Evolutionary conservation across 129 eudicot genomes (phyloP), one percentile per base, ranked within the genome.

Genomic region (Mikania micrantha): DNA sequence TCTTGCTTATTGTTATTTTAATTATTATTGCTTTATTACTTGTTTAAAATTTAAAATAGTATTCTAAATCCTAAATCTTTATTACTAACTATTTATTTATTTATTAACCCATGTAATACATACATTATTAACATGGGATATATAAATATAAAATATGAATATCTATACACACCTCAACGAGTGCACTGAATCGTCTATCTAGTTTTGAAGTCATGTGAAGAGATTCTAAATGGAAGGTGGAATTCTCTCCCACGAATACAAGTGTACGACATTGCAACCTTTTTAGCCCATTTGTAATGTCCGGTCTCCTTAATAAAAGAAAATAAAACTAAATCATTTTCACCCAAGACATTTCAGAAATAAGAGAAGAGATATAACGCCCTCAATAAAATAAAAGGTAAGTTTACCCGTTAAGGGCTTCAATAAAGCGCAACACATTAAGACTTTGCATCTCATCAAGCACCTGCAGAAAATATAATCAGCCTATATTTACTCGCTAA

Each of bases 181-280:
- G 71, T 45, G 98, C 98, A 66, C 85, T 91, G 77, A 75, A 85
- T 85, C 98, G 78, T 71, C 89, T 80, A 71, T 91, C 96, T 54
- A 91, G 85, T 63, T 88, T 91, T 38, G 98, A 88, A 3, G 90
- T 82, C 91, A 91, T 91, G 67, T 88, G 95, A 16, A 91, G 88
- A 53, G 96, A 82, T 60, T 88, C 98, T 13, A 47, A 70, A 71
- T 91, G 95, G 80, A 91, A 91, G 15, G 91, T 76, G 15, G 98
- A 91, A 59, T 85, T 80, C 74, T 91, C 98, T 4, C 98, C 98
- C 29, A 91, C 91, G 40, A 83, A 81, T 60, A 91, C 80, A 32
- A 91, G 79, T 15, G 95, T 80, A 2, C 96, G 88, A 44, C 98
- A 91, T 63, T 83, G 74, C 36, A 91, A 50, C 62, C 81, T 82